Evolutionary conservation across 441 rosid genomes (phyloP), one percentile per base, ranked within the genome.

Genomic region (Isatis lusitanica): DNA sequence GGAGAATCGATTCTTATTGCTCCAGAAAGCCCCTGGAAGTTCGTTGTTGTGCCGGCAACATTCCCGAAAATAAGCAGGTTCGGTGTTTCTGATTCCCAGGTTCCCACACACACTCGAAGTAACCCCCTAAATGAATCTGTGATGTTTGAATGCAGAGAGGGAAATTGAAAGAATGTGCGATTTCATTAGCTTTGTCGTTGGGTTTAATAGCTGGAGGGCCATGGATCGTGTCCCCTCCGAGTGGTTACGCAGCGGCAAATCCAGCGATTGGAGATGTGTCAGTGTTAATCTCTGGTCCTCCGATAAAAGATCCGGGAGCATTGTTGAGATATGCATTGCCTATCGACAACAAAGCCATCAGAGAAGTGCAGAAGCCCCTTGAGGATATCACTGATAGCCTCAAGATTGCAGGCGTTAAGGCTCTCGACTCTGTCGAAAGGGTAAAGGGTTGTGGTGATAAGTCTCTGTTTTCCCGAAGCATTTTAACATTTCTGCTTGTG

Each of bases 301-400:
- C 99, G 0, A 91, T 92, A 16, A 95, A 95, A 83, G 99, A 95
- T 47, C 98, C 98, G 0, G 95, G 84, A 56, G 91, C 96, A 39
- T 79, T 95, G 61, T 75, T 95, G 68, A 87, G 98, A 80, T 73
- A 93, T 75, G 98, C 96, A 7, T 85, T 95, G 79, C 98, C 99
- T 10, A 88, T 93, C 70, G 75, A 90, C 73, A 95, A 88, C 67
- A 92, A 91, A 74, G 92, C 99, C 75, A 83, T 91, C 52, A 87
- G 98, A 78, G 95, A 90, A 79, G 99, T 95, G 0, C 98, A 95
- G 61, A 95, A 88, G 71, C 99, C 99, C 1, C 96, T 95, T 3
- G 98, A 95, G 75, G 98, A 91, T 75, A 93, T 95, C 78, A 86
- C 98, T 0, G 99, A 95, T n/a, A 90, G 97, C 81, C 98, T 93